Percentiles rank a stretch among this genome's conserved stretches.
Evolutionary conservation across 805 yeast species (phyloP).

Genomic region (Barnettozyma sucrosica): DNA sequence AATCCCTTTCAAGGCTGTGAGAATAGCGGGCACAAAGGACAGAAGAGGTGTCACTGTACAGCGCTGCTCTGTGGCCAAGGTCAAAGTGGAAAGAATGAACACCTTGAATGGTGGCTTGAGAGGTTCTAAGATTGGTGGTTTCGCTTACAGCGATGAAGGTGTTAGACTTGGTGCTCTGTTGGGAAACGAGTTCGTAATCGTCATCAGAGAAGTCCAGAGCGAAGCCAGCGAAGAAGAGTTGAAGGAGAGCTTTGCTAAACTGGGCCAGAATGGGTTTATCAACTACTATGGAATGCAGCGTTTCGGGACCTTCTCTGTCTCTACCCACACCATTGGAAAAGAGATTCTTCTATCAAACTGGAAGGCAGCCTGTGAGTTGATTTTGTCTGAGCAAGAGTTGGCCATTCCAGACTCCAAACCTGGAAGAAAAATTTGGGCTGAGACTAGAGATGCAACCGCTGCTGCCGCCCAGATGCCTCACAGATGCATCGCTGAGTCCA

Average conservation of each 20-base stretch:
- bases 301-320: slow-evolving; percentile 90
- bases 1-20: slow-evolving; percentile 61
- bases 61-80: slow-evolving; percentile 59
- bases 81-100: slow-evolving; percentile 68
- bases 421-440: slow-evolving; percentile 78
- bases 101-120: slow-evolving; percentile 66
- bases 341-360: slow-evolving; percentile 66
- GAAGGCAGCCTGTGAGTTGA: slow-evolving; percentile 71
- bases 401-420: slow-evolving; percentile 79
- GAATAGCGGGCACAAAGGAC: slow-evolving; percentile 95
- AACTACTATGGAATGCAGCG: slow-evolving; percentile 98
- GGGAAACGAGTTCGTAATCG: slow-evolving; percentile 87
- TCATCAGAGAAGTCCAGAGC: slow-evolving; percentile 61
- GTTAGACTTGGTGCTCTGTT: slow-evolving; percentile 74
- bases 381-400: slow-evolving; percentile 79
- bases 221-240: slow-evolving; percentile 37
- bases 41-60: slow-evolving; percentile 95
- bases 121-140: slow-evolving; percentile 78
- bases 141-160: slow-evolving; percentile 54
- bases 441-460: slow-evolving; percentile 55
- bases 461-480: slow-evolving; percentile 80
- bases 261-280: slow-evolving; percentile 70
- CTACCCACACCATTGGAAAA: slow-evolving; percentile 84
- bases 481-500: slow-evolving; percentile 77
- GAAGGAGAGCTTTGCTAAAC: slow-evolving; percentile 46